A percentile compares a stretch with the other conserved stretches of the same genome.
Evolutionary conservation across 2,329 filamentous ascomycete species (phyloP).

Genomic region (Aphanoascus verrucosus): DNA sequence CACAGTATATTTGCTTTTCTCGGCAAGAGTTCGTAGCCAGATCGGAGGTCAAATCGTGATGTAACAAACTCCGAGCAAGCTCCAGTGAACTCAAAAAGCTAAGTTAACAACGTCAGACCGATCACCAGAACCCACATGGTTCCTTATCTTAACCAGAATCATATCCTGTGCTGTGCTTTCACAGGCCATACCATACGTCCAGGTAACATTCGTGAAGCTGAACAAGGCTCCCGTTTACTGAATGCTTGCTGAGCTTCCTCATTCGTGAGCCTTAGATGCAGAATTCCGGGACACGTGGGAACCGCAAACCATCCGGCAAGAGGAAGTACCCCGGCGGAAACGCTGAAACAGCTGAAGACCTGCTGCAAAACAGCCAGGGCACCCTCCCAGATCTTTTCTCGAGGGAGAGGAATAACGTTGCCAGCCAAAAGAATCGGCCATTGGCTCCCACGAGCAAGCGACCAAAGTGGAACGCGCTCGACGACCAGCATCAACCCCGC

Average conservation of each 20-base stretch:
- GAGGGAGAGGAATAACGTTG: constrained; percentile 18
- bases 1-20: too few species aligned
- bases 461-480: constrained; percentile 13
- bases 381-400: constrained; percentile 40
- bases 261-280: constrained; percentile 32
- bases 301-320: constrained; percentile 34
- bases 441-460: constrained; percentile 35
- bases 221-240: not conserved
- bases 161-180: not conserved
- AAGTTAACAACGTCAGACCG: too few species aligned
- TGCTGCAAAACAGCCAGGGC: constrained; percentile 24
- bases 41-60: too few species aligned
- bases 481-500: not conserved
- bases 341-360: constrained; percentile 26
- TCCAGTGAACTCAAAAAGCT: too few species aligned
- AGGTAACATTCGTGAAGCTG: not conserved
- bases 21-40: too few species aligned
- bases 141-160: too few species aligned
- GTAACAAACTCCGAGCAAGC: too few species aligned
- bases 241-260: not conserved
- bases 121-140: too few species aligned
- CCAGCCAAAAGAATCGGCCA: constrained; percentile 18
- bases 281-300: constrained; percentile 32
- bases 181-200: not conserved
- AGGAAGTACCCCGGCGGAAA: constrained; percentile 27